Conservation (phyloP, 2,329 filamentous ascomycete genomes). For the Sphaerulina vaccinii region DNA sequence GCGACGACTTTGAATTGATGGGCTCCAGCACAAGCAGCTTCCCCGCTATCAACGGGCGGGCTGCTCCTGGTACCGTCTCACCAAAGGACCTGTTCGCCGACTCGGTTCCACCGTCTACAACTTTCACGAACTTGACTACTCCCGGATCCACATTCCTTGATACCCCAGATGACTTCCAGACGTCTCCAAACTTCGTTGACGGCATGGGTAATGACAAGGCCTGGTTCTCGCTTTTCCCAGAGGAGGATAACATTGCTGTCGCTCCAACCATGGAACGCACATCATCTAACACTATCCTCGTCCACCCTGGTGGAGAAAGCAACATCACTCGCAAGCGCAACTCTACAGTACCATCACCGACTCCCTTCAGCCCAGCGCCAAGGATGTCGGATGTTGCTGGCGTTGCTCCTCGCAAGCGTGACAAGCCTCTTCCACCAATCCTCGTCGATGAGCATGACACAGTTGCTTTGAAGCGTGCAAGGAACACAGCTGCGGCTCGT, state of each 20-base stretch:
- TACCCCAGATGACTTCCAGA: conserved; percentile 74
- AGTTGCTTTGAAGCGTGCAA: conserved; percentile 85
- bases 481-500: conserved; percentile 88
- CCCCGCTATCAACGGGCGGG: conserved; percentile 45
- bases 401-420: conserved; percentile 69
- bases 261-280: conserved; percentile 44
- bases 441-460: conserved; percentile 71
- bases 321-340: conserved; percentile 36
- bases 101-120: conserved; percentile 77
- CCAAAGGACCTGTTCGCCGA: conserved; percentile 76
- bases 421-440: conserved; percentile 79
- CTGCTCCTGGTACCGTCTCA: conserved; percentile 65
- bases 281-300: conserved; percentile 38
- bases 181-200: conserved; percentile 71
- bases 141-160: conserved; percentile 72
- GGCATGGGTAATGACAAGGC: conserved; percentile 56
- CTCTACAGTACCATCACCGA: conserved; percentile 40
- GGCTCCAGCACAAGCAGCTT: conserved; percentile 39
- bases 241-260: conserved; percentile 39
- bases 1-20: conserved; percentile 30
- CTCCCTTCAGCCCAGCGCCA: conserved; percentile 36
- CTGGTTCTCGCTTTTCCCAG: conserved; percentile 75
- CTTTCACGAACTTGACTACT: conserved; percentile 81
- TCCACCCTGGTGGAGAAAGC: conserved; percentile 39
- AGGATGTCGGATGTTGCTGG: conserved; percentile 70